Percentiles rank a stretch among this genome's conserved stretches.
phyloP scores from a whole-genome alignment of 1,284 basidiomycete species.

The Neonothopanus nambi region DNA sequence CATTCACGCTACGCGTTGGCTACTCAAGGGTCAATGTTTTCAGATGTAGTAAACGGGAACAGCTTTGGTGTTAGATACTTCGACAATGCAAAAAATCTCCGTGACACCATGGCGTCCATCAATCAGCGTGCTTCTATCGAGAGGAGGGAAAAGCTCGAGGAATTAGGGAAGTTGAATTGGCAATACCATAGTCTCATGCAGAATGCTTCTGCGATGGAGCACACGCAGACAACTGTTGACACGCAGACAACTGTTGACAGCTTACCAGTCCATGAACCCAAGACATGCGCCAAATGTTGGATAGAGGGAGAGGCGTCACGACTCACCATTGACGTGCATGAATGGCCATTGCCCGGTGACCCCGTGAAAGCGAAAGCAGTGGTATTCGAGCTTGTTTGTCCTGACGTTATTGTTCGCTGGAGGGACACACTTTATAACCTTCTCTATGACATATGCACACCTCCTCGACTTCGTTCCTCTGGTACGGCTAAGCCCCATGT shows the following conservation, averaged over 20 bases:
- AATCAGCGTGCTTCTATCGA: too few species aligned
- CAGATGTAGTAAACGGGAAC: neutral
- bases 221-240: too few species aligned
- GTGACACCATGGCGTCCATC: neutral
- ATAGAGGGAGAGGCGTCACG: too few species aligned
- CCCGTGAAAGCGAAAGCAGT: constrained; percentile 25
- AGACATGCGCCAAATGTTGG: too few species aligned
- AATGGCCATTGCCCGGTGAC: constrained; percentile 49
- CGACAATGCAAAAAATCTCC: constrained; percentile 16
- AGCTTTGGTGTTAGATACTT: constrained; percentile 20
- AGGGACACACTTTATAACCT: constrained; percentile 40
- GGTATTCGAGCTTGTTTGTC: constrained; percentile 48
- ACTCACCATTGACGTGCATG: constrained; percentile 36
- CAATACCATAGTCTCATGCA: too few species aligned
- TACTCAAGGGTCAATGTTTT: constrained; percentile 22
- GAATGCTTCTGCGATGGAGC: too few species aligned
- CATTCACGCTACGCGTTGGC: constrained; percentile 24
- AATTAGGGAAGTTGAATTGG: too few species aligned
- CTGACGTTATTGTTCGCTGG: constrained; percentile 43
- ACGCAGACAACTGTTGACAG: too few species aligned
- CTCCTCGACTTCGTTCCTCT: constrained; percentile 4
- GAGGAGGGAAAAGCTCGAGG: too few species aligned
- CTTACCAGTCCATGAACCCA: too few species aligned
- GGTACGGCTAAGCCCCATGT: constrained; percentile 1
- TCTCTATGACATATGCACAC: constrained; percentile 32